Percentiles rank a stretch among this genome's conserved stretches.
Evolutionary conservation across 1,139 yeast species (phyloP).

Genomic region (Meyerozyma carpophila): DNA sequence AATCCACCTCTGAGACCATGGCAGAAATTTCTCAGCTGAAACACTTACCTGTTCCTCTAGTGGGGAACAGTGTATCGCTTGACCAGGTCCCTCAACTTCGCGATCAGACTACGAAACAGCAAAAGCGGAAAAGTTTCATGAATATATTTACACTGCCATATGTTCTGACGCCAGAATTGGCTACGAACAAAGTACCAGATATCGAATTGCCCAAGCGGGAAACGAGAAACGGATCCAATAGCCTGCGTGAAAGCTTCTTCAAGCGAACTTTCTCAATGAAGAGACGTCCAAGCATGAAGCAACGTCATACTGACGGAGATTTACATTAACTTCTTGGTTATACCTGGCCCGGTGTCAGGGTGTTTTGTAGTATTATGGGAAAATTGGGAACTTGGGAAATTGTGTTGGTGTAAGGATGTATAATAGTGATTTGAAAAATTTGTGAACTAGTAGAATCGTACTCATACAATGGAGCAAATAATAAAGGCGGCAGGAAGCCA

Average conservation of each 20-base stretch:
- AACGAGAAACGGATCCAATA: not conserved
- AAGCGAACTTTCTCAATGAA: constrained; percentile 1
- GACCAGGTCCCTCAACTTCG: constrained; percentile 1
- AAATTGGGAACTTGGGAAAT: not conserved
- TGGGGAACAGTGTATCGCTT: not conserved
- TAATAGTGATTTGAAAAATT: not conserved
- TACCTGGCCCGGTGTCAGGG: not conserved
- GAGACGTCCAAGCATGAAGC: not conserved
- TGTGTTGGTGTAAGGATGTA: not conserved
- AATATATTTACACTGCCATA: not conserved
- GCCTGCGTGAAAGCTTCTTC: not conserved
- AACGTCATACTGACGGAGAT: not conserved
- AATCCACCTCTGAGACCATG: not conserved
- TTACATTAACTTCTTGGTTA: not conserved
- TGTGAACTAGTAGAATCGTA: not conserved
- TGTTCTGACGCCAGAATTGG: not conserved
- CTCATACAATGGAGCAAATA: not conserved
- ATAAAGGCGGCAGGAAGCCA: not conserved
- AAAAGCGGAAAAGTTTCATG: not conserved
- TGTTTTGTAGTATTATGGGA: not conserved
- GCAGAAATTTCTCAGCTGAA: not conserved
- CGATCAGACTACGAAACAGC: not conserved
- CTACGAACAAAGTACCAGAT: not conserved
- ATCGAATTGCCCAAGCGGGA: not conserved
- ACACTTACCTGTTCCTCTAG: not conserved